These are phyloP conservation scores for Aspergillus hortae DNA, from an alignment of 2,329 filamentous ascomycete genomes.

Conservation along the genomic window DNA sequence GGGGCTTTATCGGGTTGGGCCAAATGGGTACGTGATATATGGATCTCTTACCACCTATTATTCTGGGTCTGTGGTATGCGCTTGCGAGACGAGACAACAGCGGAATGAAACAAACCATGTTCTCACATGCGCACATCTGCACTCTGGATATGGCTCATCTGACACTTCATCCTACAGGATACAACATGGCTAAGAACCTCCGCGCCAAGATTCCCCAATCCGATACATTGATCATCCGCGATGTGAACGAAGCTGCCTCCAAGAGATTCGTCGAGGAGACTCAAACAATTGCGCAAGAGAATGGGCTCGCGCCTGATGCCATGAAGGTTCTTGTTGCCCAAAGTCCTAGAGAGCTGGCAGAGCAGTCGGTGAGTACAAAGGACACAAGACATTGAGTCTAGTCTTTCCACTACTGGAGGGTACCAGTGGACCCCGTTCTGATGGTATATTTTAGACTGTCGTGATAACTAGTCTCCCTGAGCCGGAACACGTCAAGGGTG, in stretches of 20 bases:
- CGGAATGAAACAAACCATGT: neutral
- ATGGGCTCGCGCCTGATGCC: slow-evolving; percentile 30
- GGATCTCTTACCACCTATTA: neutral
- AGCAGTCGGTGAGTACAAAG: slow-evolving; percentile 58
- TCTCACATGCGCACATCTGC: neutral
- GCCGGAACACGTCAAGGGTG: slow-evolving; percentile 78
- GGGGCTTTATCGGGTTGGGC: slow-evolving; percentile 59
- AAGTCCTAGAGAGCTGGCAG: slow-evolving; percentile 59
- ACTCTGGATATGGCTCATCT: neutral
- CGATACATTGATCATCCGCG: slow-evolving; percentile 63
- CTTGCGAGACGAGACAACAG: neutral
- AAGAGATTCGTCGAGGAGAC: slow-evolving; percentile 57
- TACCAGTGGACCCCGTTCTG: neutral
- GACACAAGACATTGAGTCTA: neutral
- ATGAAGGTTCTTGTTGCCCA: slow-evolving; percentile 54
- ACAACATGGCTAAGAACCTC: slow-evolving; percentile 69
- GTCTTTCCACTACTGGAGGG: neutral
- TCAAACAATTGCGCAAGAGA: slow-evolving; percentile 28
- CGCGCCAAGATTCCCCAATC: slow-evolving; percentile 61
- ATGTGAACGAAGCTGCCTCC: slow-evolving; percentile 58
- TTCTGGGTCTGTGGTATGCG: too few species aligned
- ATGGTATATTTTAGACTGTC: slow-evolving; percentile 58
- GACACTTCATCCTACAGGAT: slow-evolving; percentile 47
- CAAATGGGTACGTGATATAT: slow-evolving; percentile 53
- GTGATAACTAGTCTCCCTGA: slow-evolving; percentile 88